Evolutionary conservation across 495 filamentous ascomycete genomes (phyloP).

Genomic region (Astrothelium subdiscretum): DNA sequence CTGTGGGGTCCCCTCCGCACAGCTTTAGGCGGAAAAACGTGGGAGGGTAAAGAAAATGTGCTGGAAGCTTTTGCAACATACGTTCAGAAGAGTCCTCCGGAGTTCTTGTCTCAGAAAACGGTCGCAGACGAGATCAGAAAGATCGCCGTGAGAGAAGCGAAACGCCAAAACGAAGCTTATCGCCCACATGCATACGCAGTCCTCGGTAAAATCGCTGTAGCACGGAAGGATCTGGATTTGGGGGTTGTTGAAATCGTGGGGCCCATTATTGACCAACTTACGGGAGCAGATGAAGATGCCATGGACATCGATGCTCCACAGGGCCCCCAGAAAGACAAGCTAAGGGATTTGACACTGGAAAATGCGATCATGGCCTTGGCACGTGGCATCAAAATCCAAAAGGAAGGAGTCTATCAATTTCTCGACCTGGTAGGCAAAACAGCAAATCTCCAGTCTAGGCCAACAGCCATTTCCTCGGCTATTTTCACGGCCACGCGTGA

Average conservation of each 20-base stretch:
- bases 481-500: not conserved
- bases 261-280: slow-evolving; percentile 29
- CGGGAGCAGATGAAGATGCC: slow-evolving; percentile 37
- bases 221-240: slow-evolving; percentile 53
- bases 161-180: slow-evolving; percentile 74
- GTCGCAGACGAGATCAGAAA: slow-evolving; percentile 5
- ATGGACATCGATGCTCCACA: slow-evolving; percentile 54
- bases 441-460: not conserved
- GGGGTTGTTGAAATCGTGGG: slow-evolving; percentile 53
- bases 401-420: not conserved
- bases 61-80: slow-evolving; percentile 77
- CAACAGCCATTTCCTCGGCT: not conserved
- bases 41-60: slow-evolving; percentile 84
- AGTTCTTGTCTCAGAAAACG: slow-evolving; percentile 1
- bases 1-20: slow-evolving; percentile 77
- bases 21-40: slow-evolving; percentile 75
- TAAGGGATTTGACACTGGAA: slow-evolving; percentile 6
- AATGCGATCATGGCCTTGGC: slow-evolving; percentile 4
- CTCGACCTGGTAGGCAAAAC: not conserved
- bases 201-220: slow-evolving; percentile 57
- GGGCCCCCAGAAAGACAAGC: slow-evolving; percentile 9
- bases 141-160: slow-evolving; percentile 76
- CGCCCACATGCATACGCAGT: slow-evolving; percentile 61
- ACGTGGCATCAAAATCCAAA: not conserved
- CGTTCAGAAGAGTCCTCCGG: slow-evolving; percentile 33